Percentiles rank a stretch among this genome's conserved stretches.
phyloP scores from a whole-genome alignment of 495 filamentous ascomycete genomes.

The Lindgomyces ingoldianus region DNA sequence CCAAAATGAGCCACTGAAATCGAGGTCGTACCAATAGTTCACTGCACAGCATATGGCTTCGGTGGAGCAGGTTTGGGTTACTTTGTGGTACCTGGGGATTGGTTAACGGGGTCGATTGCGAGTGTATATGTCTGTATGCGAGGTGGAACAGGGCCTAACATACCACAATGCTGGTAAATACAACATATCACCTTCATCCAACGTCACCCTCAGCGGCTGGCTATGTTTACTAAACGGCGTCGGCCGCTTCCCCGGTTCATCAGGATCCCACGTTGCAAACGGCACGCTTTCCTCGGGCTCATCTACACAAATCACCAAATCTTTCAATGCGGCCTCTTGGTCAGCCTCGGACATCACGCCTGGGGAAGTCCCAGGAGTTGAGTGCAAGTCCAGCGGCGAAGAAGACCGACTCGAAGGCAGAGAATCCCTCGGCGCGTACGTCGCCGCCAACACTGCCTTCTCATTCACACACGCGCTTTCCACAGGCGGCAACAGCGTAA shows the following conservation, averaged over 20 bases:
- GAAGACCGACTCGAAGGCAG: background rate
- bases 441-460: conserved; percentile 50
- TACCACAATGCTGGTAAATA: conserved; percentile 74
- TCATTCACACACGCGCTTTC: conserved; percentile 66
- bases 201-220: conserved; percentile 58
- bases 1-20: conserved; percentile 42
- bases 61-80: conserved; percentile 62
- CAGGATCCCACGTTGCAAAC: conserved; percentile 72
- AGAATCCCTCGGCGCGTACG: conserved; percentile 48
- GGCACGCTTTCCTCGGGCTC: conserved; percentile 52
- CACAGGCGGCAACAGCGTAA: conserved; percentile 67
- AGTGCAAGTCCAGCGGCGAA: background rate
- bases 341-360: background rate
- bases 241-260: conserved; percentile 49
- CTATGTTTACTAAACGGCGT: conserved; percentile 59
- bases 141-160: conserved; percentile 31
- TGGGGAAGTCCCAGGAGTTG: background rate
- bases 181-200: conserved; percentile 74
- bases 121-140: background rate
- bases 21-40: conserved; percentile 70
- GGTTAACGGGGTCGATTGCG: conserved; percentile 36
- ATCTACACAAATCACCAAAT: conserved; percentile 39
- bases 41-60: conserved; percentile 72
- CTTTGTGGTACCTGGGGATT: conserved; percentile 59
- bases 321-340: conserved; percentile 32